Evolutionary conservation across 495 filamentous ascomycete genomes (phyloP).

Genomic region (Penicillium paxilli): DNA sequence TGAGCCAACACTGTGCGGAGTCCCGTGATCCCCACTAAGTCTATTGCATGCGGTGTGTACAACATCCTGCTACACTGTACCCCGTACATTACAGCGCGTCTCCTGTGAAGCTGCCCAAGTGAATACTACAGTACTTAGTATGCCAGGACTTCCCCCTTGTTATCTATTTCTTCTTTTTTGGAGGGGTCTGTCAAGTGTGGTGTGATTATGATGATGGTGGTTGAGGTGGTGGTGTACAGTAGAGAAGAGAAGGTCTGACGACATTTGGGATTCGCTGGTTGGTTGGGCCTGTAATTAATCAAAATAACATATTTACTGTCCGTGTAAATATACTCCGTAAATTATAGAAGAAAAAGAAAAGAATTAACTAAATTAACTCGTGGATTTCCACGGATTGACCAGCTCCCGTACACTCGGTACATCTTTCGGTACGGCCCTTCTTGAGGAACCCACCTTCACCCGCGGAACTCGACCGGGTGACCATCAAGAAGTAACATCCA

Average conservation of each 20-base stretch:
- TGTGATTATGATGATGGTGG: neutral
- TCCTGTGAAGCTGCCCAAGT: constrained; percentile 25
- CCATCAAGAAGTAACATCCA: neutral
- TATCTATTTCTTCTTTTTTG: too few species aligned
- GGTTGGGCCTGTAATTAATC: neutral
- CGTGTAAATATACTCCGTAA: too few species aligned
- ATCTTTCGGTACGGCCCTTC: constrained; percentile 24
- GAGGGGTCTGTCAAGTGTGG: too few species aligned
- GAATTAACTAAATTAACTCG: constrained; percentile 4
- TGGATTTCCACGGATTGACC: constrained; percentile 3
- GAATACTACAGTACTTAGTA: neutral
- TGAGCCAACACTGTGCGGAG: constrained; percentile 8
- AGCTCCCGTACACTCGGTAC: constrained; percentile 1
- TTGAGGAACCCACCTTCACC: constrained; percentile 3
- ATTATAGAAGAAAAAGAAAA: neutral
- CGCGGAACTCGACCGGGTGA: neutral
- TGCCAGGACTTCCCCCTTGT: too few species aligned
- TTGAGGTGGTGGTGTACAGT: neutral
- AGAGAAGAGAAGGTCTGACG: neutral
- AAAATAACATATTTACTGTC: too few species aligned
- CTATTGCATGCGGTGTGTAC: constrained; percentile 11
- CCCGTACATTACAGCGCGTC: neutral
- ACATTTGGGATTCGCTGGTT: constrained; percentile 4
- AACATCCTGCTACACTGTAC: neutral
- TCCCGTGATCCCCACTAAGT: neutral